A percentile compares a stretch with the other conserved stretches of the same genome.
phyloP scores from a whole-genome alignment of 768 basidiomycete species.

The Xanthoconium stramineum region DNA sequence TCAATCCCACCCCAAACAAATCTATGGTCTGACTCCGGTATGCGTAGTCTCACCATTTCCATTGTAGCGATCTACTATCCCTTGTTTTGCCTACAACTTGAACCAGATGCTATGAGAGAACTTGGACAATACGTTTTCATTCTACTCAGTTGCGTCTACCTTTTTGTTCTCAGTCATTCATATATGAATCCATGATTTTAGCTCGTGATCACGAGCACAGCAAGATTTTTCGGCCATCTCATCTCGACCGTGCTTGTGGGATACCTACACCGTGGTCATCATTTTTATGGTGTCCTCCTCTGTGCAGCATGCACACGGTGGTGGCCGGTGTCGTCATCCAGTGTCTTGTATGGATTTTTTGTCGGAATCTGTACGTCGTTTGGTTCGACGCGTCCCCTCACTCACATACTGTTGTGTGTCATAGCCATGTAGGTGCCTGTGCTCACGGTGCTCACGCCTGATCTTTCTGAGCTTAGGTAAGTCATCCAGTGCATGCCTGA shows the following conservation, averaged over 20 bases:
- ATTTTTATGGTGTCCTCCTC: constrained; percentile 37
- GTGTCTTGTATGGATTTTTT: constrained; percentile 49
- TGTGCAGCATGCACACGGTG: constrained; percentile 42
- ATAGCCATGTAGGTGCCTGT: constrained; percentile 42
- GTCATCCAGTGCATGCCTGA: background rate
- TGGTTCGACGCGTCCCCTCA: background rate
- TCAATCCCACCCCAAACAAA: background rate
- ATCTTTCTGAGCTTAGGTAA: constrained; percentile 53
- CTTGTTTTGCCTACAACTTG: constrained; percentile 58
- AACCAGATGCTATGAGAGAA: constrained; percentile 50
- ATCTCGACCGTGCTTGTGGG: constrained; percentile 45
- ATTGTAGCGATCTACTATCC: constrained; percentile 50
- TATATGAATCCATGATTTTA: constrained; percentile 17
- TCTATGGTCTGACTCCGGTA: background rate
- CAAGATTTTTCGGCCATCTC: constrained; percentile 52
- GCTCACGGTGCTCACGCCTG: constrained; percentile 42
- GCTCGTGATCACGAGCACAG: constrained; percentile 56
- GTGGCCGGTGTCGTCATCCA: constrained; percentile 38
- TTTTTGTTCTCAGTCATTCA: background rate
- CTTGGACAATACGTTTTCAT: constrained; percentile 46
- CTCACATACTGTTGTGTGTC: constrained; percentile 16
- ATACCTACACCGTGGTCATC: constrained; percentile 35
- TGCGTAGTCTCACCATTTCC: constrained; percentile 27
- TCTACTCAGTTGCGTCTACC: constrained; percentile 47
- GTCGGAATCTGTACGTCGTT: constrained; percentile 42